A percentile compares a stretch with the other conserved stretches of the same genome.
Conservation (phyloP, 2,329 filamentous ascomycete genomes). For the Aspergillus alliaceus region DNA sequence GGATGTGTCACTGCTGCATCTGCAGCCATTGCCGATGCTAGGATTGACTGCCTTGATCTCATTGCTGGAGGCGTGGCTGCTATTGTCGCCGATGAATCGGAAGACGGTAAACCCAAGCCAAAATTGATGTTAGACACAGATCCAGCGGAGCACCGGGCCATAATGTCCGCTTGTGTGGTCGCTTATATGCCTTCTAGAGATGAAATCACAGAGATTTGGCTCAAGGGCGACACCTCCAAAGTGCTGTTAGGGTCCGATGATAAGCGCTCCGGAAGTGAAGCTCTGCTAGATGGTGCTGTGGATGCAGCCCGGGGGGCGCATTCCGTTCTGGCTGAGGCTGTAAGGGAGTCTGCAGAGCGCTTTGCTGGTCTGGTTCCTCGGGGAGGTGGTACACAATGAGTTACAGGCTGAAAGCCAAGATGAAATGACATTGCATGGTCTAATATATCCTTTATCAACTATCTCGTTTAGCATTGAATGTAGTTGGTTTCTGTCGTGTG, state of each 20-base stretch:
- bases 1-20: constrained; percentile 93
- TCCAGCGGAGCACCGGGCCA: constrained; percentile 73
- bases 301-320: constrained; percentile 61
- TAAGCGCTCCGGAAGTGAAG: constrained; percentile 46
- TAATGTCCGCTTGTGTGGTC: constrained; percentile 83
- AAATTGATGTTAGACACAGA: constrained; percentile 72
- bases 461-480: constrained; percentile 24
- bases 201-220: constrained; percentile 92
- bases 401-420: constrained; percentile 24
- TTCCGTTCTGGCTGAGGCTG: constrained; percentile 60
- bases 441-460: constrained; percentile 8
- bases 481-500: too few relatives aligned
- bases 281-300: constrained; percentile 63
- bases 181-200: constrained; percentile 84
- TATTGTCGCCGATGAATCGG: constrained; percentile 54
- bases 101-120: constrained; percentile 21
- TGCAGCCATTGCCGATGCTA: constrained; percentile 88
- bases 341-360: constrained; percentile 57
- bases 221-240: constrained; percentile 68
- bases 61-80: constrained; percentile 88
- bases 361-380: constrained; percentile 25
- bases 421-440: constrained; percentile 18
- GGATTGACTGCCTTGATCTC: constrained; percentile 92
- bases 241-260: constrained; percentile 30
- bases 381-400: constrained; percentile 14